Evolutionary conservation across 2,329 filamentous ascomycete species (phyloP).

Genomic region (Alternaria triticina): DNA sequence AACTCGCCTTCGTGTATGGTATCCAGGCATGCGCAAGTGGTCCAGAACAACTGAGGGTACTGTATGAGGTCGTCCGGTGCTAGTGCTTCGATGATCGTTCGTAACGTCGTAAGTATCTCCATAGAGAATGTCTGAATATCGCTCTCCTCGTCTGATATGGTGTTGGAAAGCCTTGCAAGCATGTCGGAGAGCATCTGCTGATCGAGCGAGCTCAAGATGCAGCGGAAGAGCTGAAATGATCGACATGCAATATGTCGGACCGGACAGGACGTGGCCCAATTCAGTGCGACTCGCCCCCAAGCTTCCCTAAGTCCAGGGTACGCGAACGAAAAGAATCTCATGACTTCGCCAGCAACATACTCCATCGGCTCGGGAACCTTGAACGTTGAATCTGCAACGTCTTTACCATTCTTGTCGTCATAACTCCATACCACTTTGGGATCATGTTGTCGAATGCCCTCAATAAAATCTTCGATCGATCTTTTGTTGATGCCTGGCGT

Average conservation of each 20-base stretch:
- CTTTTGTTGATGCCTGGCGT: slow-evolving; percentile 70
- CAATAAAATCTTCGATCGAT: slow-evolving; percentile 85
- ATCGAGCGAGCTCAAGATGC: slow-evolving; percentile 87
- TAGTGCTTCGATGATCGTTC: slow-evolving; percentile 86
- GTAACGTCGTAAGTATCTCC: slow-evolving; percentile 94
- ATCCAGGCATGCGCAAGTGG: slow-evolving; percentile 92
- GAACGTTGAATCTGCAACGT: slow-evolving; percentile 70
- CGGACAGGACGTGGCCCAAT: slow-evolving; percentile 96
- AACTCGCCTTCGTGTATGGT: slow-evolving; percentile 97
- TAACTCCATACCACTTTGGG: slow-evolving; percentile 89
- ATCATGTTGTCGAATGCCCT: slow-evolving; percentile 84
- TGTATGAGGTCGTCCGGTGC: slow-evolving; percentile 78
- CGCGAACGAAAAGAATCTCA: slow-evolving; percentile 82
- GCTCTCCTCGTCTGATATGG: slow-evolving; percentile 89
- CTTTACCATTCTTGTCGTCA: slow-evolving; percentile 84
- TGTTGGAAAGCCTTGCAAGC: slow-evolving; percentile 93
- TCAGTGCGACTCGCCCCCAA: slow-evolving; percentile 88
- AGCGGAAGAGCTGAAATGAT: slow-evolving; percentile 96
- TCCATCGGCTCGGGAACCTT: slow-evolving; percentile 90
- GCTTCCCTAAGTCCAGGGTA: slow-evolving; percentile 88
- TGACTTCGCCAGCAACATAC: slow-evolving; percentile 78
- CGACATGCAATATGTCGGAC: slow-evolving; percentile 94
- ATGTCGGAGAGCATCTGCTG: slow-evolving; percentile 96
- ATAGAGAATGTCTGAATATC: slow-evolving; percentile 98
- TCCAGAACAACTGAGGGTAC: slow-evolving; percentile 99